phyloP scores from a whole-genome alignment of 1,284 basidiomycete species.

The Cutaneotrichosporon sp. region DNA sequence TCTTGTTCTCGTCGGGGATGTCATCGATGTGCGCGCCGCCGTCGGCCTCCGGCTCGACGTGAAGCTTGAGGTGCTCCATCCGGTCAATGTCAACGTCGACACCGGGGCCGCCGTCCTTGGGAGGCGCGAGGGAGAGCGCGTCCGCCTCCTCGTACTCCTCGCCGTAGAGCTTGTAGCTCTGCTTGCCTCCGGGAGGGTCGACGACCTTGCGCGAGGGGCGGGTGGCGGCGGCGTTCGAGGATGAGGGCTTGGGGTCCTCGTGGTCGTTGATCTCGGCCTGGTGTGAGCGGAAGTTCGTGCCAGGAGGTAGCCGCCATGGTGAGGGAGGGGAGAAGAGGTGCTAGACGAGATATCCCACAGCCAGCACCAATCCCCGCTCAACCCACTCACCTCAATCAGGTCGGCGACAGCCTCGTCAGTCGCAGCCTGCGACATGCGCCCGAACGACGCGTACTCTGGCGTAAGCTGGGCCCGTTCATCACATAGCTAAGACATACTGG shows the following conservation, averaged over 20 bases:
- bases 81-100: constrained; percentile 48
- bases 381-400: constrained; percentile 47
- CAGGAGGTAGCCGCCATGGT: too few relatives aligned
- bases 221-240: constrained; percentile 31
- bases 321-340: neutral
- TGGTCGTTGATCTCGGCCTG: constrained; percentile 54
- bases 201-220: constrained; percentile 51
- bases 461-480: constrained; percentile 12
- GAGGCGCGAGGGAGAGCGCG: constrained; percentile 50
- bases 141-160: constrained; percentile 52
- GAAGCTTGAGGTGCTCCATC: constrained; percentile 47
- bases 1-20: constrained; percentile 11
- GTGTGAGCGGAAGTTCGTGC: neutral
- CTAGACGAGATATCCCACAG: neutral
- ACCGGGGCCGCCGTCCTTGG: constrained; percentile 42
- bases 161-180: constrained; percentile 42
- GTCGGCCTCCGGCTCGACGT: constrained; percentile 46
- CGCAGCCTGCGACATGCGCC: constrained; percentile 49
- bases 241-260: constrained; percentile 32
- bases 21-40: constrained; percentile 46
- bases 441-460: constrained; percentile 54
- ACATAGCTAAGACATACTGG: constrained; percentile 34
- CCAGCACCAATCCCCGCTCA: too few relatives aligned
- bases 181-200: constrained; percentile 50
- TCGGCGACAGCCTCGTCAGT: constrained; percentile 53